phyloP scores from a whole-genome alignment of 495 filamentous ascomycete species.

The Penicillium samsonianum region DNA sequence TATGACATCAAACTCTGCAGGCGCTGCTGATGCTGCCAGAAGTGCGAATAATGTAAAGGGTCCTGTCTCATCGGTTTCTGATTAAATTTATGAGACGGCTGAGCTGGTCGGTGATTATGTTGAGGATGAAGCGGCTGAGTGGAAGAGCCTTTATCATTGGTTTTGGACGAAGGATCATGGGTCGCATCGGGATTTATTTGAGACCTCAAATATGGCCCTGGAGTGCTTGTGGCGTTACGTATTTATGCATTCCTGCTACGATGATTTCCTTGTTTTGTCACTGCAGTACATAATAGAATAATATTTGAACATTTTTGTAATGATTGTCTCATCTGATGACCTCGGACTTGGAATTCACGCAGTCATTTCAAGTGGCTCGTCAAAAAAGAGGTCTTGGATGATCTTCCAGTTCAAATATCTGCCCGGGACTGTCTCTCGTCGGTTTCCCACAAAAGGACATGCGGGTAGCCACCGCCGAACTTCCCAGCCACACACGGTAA shows the following conservation, averaged over 20 bases:
- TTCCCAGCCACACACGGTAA: too few relatives aligned
- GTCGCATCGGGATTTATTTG: conserved; percentile 14
- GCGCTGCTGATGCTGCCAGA: conserved; percentile 9
- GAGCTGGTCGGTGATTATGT: conserved; percentile 52
- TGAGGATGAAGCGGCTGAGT: conserved; percentile 44
- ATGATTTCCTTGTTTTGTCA: background rate
- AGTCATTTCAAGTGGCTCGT: too few relatives aligned
- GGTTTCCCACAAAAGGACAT: too few relatives aligned
- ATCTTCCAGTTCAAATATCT: too few relatives aligned
- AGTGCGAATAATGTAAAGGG: conserved; percentile 22
- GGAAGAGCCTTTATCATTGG: conserved; percentile 50
- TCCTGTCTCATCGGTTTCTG: conserved; percentile 13
- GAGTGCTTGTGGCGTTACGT: background rate
- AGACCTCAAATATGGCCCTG: background rate
- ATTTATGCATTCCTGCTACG: background rate
- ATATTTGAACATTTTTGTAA: too few relatives aligned
- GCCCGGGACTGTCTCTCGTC: too few relatives aligned
- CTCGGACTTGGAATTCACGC: too few relatives aligned
- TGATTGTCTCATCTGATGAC: too few relatives aligned
- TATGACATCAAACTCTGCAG: conserved; percentile 32
- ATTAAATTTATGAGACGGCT: conserved; percentile 46
- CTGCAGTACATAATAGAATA: too few relatives aligned
- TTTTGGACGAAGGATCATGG: conserved; percentile 42
- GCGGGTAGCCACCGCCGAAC: too few relatives aligned
- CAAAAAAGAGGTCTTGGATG: too few relatives aligned